Base-by-base conservation (phyloP, 768 basidiomycete genomes). In the Tephrocybe rancida region DNA sequence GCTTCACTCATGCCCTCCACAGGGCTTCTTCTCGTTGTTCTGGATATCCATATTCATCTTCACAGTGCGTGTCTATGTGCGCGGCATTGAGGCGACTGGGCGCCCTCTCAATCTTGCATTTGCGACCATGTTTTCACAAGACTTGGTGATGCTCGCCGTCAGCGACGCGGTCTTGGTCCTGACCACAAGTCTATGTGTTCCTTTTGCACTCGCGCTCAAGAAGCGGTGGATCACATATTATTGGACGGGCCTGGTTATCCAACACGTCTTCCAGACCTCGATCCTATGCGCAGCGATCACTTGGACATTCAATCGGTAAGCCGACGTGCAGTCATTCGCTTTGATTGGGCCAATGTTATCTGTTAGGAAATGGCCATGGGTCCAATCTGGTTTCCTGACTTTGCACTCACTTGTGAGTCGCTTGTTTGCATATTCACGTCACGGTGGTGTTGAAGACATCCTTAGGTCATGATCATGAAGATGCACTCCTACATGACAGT, bases 11-110 rank as follows among this genome's bases (percentile, higher is more conserved):
- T 48, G 54, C 19, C 54, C 24, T 11, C 51, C 42, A 13, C 61
- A 90, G 87, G 96, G 96, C 1, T 98, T 98, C 76, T 98, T 94
- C 70, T 84, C 90, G 3, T 80, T 98, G 45, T 98, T 98, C 73
- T 98, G 97, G 86, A 85, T 91, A 50, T 87, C 87, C 19, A 83
- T 95, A 59, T 94, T 91, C 62, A 80, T 96, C 45, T 86, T 93
- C 64, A 82, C 87, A 10, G 66, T 94, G 35, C 80, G 87, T 60
- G 90, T 90, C 3, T 92, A 91, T 69, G 74, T 92, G 48, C 80
- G 78, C 46, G 86, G 86, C 66, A 84, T 89, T 58, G 88, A 94
- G 65, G 76, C 79, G n/a, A 86, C 76, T 44, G 95, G 95, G 18
- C 83, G 84, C 34, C 82, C 91, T 0, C 79, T 96, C 45, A 87